Conservation (phyloP, 2,329 filamentous ascomycete species). For the Chrysosphaeria jannelii region DNA sequence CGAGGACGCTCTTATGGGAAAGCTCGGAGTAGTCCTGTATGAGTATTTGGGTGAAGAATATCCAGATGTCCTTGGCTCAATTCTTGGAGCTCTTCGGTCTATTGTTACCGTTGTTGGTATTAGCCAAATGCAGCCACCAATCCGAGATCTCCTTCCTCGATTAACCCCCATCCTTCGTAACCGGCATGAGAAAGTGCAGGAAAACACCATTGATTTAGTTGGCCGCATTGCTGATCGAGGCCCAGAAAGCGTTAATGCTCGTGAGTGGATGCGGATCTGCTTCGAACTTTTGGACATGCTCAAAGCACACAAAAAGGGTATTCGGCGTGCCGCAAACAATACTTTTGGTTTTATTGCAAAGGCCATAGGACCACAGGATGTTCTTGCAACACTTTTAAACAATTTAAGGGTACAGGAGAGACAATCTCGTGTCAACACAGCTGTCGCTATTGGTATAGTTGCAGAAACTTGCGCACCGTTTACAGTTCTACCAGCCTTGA, state of each 20-base stretch:
- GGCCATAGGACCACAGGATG: slow-evolving; percentile 92
- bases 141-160: slow-evolving; percentile 80
- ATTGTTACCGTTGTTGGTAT: slow-evolving; percentile 97
- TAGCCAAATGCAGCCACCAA: slow-evolving; percentile 88
- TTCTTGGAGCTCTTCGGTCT: slow-evolving; percentile 74
- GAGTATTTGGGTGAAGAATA: slow-evolving; percentile 98
- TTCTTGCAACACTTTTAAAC: slow-evolving; percentile 80
- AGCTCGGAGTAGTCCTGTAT: slow-evolving; percentile 80
- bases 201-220: slow-evolving; percentile 94
- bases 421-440: slow-evolving; percentile 93
- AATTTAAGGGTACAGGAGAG: slow-evolving; percentile 92
- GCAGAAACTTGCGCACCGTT: slow-evolving; percentile 96
- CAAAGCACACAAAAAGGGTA: slow-evolving; percentile 98
- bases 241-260: slow-evolving; percentile 81
- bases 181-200: slow-evolving; percentile 94
- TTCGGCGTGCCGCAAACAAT: slow-evolving; percentile 92
- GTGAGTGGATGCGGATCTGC: slow-evolving; percentile 99
- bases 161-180: slow-evolving; percentile 96
- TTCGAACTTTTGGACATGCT: slow-evolving; percentile 98
- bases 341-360: slow-evolving; percentile 99
- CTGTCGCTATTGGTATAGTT: slow-evolving; percentile 92
- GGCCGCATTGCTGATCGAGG: slow-evolving; percentile 93
- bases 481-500: slow-evolving; percentile 87
- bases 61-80: slow-evolving; percentile 87
- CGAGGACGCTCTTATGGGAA: slow-evolving; percentile 84